These are phyloP conservation scores for Pichia sp. DNA, from an alignment of 1,139 yeast species.

Conservation along the genomic window DNA sequence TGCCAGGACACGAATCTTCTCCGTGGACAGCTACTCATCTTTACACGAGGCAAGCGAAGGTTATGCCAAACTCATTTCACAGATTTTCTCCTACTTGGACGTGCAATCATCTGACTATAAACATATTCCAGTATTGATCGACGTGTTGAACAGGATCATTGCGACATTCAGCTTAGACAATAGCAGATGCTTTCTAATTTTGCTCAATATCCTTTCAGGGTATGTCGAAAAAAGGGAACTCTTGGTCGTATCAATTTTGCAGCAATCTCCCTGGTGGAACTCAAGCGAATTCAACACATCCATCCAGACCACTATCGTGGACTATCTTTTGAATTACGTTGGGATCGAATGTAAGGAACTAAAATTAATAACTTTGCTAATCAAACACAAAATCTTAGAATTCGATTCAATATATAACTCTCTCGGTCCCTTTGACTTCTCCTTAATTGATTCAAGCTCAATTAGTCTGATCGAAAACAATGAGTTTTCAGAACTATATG, in stretches of 20 bases:
- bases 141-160: conserved; percentile 53
- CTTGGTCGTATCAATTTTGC: conserved; percentile 47
- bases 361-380: conserved; percentile 47
- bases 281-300: conserved; percentile 30
- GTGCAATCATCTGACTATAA: conserved; percentile 38
- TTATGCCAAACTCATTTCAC: conserved; percentile 60
- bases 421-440: conserved; percentile 38
- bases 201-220: conserved; percentile 31
- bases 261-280: conserved; percentile 51
- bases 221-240: conserved; percentile 43
- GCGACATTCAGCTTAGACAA: conserved; percentile 83
- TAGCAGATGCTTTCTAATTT: conserved; percentile 56
- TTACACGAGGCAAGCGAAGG: conserved; percentile 83
- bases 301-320: conserved; percentile 51
- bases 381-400: conserved; percentile 67
- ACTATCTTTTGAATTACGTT: conserved; percentile 43
- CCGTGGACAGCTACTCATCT: conserved; percentile 69
- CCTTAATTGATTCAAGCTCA: conserved; percentile 35
- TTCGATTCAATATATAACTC: conserved; percentile 60
- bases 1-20: conserved; percentile 49
- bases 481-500: conserved; percentile 42
- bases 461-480: conserved; percentile 29
- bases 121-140: conserved; percentile 46
- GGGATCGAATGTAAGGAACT: conserved; percentile 39
- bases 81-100: conserved; percentile 44